Base-by-base conservation (phyloP, 257 asterid genomes). In the Solanum bulbocastanum region DNA sequence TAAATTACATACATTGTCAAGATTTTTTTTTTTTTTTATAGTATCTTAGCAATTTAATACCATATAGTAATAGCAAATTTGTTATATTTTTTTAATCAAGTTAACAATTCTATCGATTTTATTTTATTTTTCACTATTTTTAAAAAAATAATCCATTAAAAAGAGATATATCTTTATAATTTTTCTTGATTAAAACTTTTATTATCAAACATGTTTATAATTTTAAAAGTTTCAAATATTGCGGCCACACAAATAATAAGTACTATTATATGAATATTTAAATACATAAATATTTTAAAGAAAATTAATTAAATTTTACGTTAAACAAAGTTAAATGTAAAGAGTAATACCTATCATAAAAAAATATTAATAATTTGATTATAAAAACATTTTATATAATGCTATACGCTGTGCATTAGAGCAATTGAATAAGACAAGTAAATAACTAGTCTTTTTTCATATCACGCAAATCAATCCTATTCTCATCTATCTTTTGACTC, bases 91-190 rank as follows among this genome's bases (percentile, higher is more conserved):
- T 16, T 16, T 13, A 32, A 32, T 32, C 78, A 32, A 32, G n/a
- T 32, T 32, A 71, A 32, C n/a, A 32, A 71, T 33, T 71, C 6
- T 16, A 16, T 16, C 13, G 0, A 32, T 71, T 7, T 16, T 27
- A 30, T 68, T 3, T 68, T 27, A 33, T 27, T 68, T 68, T 18
- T 27, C 37, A 3, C 37, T 68, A 68, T 68, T 68, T 6, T 5
- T 0, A 1, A 6, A 52, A 52, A 0, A 0, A 2, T 12, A 30
- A 6, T 27, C 1, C 3, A 5, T 8, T 15, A 71, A 18, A 68
- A 32, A 71, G 5, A 16, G 33, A 23, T 62, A 60, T 60, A 10
- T 9, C 30, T 3, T 5, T 6, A 30, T 30, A 30, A 5, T 0
- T 25, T 66, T 66, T 11, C 6, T 65, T 12, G 2, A n/a, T 62